These are phyloP conservation scores for Ambrosiella cleistominuta DNA, from an alignment of 2,329 filamentous ascomycete species.

Conservation along the genomic window DNA sequence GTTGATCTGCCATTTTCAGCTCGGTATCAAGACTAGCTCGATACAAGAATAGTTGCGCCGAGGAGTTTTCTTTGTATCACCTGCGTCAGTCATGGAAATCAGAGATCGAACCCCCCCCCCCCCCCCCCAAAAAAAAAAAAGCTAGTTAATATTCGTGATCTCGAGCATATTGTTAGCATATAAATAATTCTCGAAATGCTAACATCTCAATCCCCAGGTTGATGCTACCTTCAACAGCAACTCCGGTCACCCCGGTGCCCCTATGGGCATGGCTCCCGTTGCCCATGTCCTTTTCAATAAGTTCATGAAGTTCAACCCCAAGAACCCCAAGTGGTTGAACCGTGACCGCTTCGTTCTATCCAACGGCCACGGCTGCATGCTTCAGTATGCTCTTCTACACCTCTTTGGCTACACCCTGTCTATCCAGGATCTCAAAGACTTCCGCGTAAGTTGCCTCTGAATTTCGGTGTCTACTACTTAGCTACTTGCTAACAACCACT, in stretches of 20 bases:
- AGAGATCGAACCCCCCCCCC: no score
- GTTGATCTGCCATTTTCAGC: no score
- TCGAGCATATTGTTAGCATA: no score
- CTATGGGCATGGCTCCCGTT: slow-evolving; percentile 87
- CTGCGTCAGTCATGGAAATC: no score
- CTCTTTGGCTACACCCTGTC: slow-evolving; percentile 77
- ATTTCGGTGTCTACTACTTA: background rate
- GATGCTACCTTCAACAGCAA: slow-evolving; percentile 95
- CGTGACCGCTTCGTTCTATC: slow-evolving; percentile 97
- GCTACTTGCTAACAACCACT: background rate
- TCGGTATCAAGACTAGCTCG: no score
- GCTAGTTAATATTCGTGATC: no score
- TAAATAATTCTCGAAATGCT: background rate
- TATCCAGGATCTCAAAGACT: slow-evolving; percentile 85
- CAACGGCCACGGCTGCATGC: slow-evolving; percentile 98
- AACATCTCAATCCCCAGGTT: slow-evolving; percentile 40
- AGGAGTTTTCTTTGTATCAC: no score
- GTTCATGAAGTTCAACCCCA: slow-evolving; percentile 99
- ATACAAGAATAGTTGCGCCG: no score
- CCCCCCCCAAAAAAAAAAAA: no score
- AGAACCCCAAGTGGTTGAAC: slow-evolving; percentile 95
- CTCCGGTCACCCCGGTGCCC: slow-evolving; percentile 95
- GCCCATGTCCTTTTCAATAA: slow-evolving; percentile 97
- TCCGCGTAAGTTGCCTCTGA: slow-evolving; percentile 56
- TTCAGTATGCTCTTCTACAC: slow-evolving; percentile 96